Percentiles rank a stretch among this genome's conserved stretches.
These are phyloP conservation scores for Stereum hirsutum DNA, from an alignment of 1,284 basidiomycete species.

Conservation along the genomic window DNA sequence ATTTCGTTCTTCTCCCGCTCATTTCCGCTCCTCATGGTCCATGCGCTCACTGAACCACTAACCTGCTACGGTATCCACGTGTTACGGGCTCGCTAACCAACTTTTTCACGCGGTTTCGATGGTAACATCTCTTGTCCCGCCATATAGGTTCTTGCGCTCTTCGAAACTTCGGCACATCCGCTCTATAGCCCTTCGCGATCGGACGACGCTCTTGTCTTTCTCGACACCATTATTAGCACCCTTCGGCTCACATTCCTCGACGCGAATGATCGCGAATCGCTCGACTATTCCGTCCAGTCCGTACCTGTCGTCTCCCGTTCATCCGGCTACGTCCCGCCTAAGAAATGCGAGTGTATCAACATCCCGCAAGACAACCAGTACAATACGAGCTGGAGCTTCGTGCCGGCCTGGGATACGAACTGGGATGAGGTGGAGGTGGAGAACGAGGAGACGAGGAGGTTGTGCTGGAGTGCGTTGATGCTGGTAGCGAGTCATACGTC, in stretches of 20 bases:
- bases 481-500: constrained; percentile 57
- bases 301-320: constrained; percentile 33
- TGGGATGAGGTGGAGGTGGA: constrained; percentile 46
- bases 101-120: too few species aligned
- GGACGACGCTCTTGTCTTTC: constrained; percentile 38
- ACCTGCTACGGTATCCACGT: too few species aligned
- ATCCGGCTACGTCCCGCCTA: constrained; percentile 17
- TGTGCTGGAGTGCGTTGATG: constrained; percentile 66
- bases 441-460: constrained; percentile 58
- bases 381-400: constrained; percentile 31
- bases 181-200: constrained; percentile 45
- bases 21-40: neutral
- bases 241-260: constrained; percentile 52
- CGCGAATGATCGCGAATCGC: constrained; percentile 40
- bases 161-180: constrained; percentile 66
- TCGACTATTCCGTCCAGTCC: constrained; percentile 37
- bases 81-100: too few species aligned
- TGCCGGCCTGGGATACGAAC: constrained; percentile 49
- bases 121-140: too few species aligned
- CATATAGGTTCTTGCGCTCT: constrained; percentile 62
- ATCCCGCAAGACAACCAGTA: constrained; percentile 25
- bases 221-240: constrained; percentile 53
- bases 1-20: neutral
- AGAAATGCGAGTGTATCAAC: constrained; percentile 40
- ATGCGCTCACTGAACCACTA: neutral